A percentile compares a stretch with the other conserved stretches of the same genome.
These are phyloP conservation scores for Paxillus rubicundulus DNA, from an alignment of 768 basidiomycete genomes.

Conservation along the genomic window DNA sequence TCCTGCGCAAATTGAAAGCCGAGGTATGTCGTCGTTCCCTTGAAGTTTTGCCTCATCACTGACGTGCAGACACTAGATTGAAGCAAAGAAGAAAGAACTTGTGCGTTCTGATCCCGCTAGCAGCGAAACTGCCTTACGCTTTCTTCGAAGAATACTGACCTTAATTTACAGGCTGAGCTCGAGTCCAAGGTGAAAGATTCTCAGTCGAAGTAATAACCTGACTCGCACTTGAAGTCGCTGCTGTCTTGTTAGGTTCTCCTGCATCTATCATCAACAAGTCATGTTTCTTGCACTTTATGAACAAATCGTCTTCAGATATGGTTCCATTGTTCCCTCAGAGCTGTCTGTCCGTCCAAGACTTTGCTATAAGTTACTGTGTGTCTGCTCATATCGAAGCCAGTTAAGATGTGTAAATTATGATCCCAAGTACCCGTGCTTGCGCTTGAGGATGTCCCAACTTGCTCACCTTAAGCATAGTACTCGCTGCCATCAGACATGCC, in stretches of 20 bases:
- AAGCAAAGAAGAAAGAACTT: constrained; percentile 31
- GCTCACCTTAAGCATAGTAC: neutral
- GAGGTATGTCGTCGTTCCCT: constrained; percentile 39
- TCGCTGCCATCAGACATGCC: constrained; percentile 1
- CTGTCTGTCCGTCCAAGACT: too few relatives aligned
- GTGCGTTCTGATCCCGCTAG: constrained; percentile 22
- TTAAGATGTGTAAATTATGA: neutral
- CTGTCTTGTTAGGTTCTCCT: neutral
- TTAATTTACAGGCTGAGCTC: constrained; percentile 25
- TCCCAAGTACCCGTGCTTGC: neutral
- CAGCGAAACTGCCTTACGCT: constrained; percentile 14
- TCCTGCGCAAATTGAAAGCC: constrained; percentile 56
- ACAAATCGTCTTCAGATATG: neutral
- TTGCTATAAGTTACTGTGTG: too few relatives aligned
- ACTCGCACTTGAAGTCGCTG: neutral
- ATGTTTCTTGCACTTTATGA: neutral
- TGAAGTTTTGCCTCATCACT: neutral
- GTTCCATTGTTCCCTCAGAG: neutral
- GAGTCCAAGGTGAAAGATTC: constrained; percentile 26
- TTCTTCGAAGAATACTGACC: constrained; percentile 12
- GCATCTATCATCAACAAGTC: neutral
- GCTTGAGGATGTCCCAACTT: neutral
- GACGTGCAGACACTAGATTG: constrained; percentile 20
- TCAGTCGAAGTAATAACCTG: constrained; percentile 21
- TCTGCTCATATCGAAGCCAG: neutral